phyloP scores from a whole-genome alignment of 768 basidiomycete species.

The Podaxis sp. region DNA sequence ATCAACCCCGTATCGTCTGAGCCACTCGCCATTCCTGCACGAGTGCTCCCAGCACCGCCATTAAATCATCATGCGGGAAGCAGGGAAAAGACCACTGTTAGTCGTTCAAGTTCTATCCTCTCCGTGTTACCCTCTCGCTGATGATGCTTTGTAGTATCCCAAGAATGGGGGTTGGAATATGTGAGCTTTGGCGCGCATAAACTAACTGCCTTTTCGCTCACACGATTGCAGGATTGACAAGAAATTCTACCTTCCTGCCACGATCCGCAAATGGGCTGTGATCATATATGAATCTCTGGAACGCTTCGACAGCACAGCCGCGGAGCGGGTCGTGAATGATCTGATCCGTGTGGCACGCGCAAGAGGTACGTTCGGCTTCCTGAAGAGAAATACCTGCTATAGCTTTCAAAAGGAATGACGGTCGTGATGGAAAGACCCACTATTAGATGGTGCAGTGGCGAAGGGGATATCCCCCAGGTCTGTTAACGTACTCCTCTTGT shows the following conservation, averaged over 20 bases:
- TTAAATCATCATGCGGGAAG: slow-evolving; percentile 60
- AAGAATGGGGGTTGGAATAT: slow-evolving; percentile 74
- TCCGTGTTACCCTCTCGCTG: not conserved
- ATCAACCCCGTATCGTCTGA: slow-evolving; percentile 47
- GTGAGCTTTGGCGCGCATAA: slow-evolving; percentile 27
- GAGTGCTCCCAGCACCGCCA: slow-evolving; percentile 58
- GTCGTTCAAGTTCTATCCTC: slow-evolving; percentile 26
- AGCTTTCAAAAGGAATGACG: slow-evolving; percentile 54
- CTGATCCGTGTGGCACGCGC: slow-evolving; percentile 46
- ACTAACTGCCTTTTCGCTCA: slow-evolving; percentile 17
- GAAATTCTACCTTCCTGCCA: slow-evolving; percentile 53
- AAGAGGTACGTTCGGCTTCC: slow-evolving; percentile 50
- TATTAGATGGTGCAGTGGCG: slow-evolving; percentile 56
- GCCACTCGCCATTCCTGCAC: slow-evolving; percentile 51
- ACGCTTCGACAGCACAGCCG: slow-evolving; percentile 49
- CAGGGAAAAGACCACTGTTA: slow-evolving; percentile 51
- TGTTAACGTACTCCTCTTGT: not conserved
- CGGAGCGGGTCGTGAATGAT: slow-evolving; percentile 52
- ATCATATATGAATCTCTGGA: slow-evolving; percentile 59
- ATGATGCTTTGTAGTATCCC: slow-evolving; percentile 39
- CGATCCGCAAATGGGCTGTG: slow-evolving; percentile 61
- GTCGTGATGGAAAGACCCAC: slow-evolving; percentile 47
- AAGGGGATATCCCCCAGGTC: slow-evolving; percentile 47
- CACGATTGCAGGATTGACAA: slow-evolving; percentile 59
- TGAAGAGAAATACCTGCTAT: slow-evolving; percentile 37